phyloP scores from a whole-genome alignment of 225 moss, liverwort and hornwort species.

The Asterella californica region DNA sequence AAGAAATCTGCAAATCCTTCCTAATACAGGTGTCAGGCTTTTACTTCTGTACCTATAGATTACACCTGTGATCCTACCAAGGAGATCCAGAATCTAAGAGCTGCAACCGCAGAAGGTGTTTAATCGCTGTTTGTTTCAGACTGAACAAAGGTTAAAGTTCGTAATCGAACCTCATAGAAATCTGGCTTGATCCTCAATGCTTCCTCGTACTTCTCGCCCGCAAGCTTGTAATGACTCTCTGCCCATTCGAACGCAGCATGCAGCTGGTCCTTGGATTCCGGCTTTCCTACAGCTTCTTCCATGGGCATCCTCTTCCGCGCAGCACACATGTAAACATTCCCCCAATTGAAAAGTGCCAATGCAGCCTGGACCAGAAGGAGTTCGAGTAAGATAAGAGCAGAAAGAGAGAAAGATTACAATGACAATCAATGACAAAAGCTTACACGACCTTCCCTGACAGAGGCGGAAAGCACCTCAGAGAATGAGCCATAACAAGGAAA shows the following conservation, averaged over 20 bases:
- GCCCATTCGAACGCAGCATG: slow-evolving; percentile 54
- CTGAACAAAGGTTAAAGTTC: not conserved
- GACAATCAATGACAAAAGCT: not conserved
- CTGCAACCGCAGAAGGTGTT: not conserved
- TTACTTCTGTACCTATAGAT: not conserved
- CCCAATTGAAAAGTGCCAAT: slow-evolving; percentile 54
- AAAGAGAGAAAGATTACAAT: not conserved
- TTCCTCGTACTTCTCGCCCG: slow-evolving; percentile 52
- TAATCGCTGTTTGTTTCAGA: not conserved
- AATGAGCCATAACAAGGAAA: not conserved
- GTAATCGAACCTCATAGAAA: slow-evolving; percentile 46
- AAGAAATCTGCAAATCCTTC: not conserved
- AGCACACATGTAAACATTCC: slow-evolving; percentile 59
- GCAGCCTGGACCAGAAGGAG: slow-evolving; percentile 34
- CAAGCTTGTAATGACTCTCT: slow-evolving; percentile 47
- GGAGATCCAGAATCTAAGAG: not conserved
- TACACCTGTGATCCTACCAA: not conserved
- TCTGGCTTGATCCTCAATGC: slow-evolving; percentile 53
- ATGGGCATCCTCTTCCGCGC: slow-evolving; percentile 51
- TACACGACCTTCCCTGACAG: not conserved
- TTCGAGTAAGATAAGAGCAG: not conserved
- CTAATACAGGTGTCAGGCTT: not conserved
- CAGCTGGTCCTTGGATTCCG: slow-evolving; percentile 36
- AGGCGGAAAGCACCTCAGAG: not conserved
- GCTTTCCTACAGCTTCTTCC: slow-evolving; percentile 37